Percentiles rank a stretch among this genome's conserved stretches.
phyloP scores from a whole-genome alignment of 1,284 basidiomycete species.

The Dichomitus squalens region DNA sequence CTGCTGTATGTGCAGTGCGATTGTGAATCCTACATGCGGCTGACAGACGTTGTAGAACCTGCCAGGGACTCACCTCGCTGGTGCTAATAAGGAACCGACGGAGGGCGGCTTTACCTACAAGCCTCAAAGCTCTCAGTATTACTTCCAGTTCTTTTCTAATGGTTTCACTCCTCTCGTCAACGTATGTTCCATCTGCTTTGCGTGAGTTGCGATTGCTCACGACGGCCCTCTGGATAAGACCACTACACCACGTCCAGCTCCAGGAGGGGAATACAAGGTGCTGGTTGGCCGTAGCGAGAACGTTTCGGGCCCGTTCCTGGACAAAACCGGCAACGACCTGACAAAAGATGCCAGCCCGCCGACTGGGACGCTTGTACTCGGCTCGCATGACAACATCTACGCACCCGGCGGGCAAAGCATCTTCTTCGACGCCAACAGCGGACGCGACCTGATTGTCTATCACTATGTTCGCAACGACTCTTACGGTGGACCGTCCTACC shows the following conservation, averaged over 20 bases:
- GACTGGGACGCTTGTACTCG: conserved; percentile 33
- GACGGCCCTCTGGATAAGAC: neutral
- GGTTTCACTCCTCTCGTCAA: neutral
- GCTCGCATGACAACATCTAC: conserved; percentile 36
- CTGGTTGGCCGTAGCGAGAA: conserved; percentile 32
- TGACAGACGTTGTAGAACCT: conserved; percentile 1
- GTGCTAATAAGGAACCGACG: neutral
- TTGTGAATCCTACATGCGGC: neutral
- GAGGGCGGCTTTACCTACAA: conserved; percentile 10
- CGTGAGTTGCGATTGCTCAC: neutral
- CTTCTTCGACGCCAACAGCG: conserved; percentile 12
- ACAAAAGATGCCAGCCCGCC: conserved; percentile 18
- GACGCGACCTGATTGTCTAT: conserved; percentile 18
- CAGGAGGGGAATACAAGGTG: conserved; percentile 31
- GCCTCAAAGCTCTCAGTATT: neutral
- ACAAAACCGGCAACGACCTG: conserved; percentile 25
- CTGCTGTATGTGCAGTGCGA: neutral
- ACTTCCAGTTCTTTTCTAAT: conserved; percentile 7
- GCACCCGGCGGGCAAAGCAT: conserved; percentile 32
- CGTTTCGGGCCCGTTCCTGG: conserved; percentile 34
- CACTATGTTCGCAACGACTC: conserved; percentile 13
- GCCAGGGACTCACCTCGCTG: conserved; percentile 2
- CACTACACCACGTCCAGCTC: conserved; percentile 20
- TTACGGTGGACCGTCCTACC: neutral
- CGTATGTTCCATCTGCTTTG: neutral